Conservation (phyloP, 2,329 filamentous ascomycete genomes). For the Ophiostoma novo-ulmi region DNA sequence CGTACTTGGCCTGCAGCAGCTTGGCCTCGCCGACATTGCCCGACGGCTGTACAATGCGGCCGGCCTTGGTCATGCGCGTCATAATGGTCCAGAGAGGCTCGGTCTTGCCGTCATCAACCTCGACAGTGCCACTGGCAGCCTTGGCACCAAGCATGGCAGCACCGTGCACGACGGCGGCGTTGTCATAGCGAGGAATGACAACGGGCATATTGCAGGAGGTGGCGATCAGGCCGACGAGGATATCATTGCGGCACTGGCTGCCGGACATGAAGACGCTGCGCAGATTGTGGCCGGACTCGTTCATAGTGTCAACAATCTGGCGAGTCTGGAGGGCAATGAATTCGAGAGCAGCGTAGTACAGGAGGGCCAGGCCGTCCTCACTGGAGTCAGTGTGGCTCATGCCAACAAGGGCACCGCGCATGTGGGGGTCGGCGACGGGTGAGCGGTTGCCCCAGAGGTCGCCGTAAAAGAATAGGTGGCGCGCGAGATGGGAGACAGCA, state of each 20-base stretch:
- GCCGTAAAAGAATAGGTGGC: conserved; percentile 98
- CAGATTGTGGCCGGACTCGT: conserved; percentile 79
- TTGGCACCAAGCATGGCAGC: conserved; percentile 97
- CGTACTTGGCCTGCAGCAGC: conserved; percentile 82
- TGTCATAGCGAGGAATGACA: conserved; percentile 85
- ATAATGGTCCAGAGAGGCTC: conserved; percentile 95
- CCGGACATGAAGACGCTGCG: conserved; percentile 97
- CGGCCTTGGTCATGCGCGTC: conserved; percentile 94
- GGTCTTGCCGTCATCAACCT: conserved; percentile 69
- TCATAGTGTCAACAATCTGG: conserved; percentile 94
- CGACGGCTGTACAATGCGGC: conserved; percentile 72
- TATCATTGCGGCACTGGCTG: conserved; percentile 91
- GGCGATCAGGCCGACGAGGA: conserved; percentile 86
- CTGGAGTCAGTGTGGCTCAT: conserved; percentile 72
- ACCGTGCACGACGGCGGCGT: conserved; percentile 94
- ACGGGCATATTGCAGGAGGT: conserved; percentile 90
- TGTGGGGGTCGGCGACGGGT: conserved; percentile 84
- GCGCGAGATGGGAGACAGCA: conserved; percentile 74
- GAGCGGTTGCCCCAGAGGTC: conserved; percentile 96
- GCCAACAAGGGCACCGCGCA: conserved; percentile 86
- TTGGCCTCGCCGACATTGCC: conserved; percentile 68
- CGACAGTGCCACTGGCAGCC: conserved; percentile 75
- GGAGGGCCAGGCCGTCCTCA: conserved; percentile 77
- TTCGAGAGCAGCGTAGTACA: conserved; percentile 96
- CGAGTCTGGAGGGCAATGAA: conserved; percentile 96